Base-by-base conservation (phyloP, 305 asterid species). In the Lippia alba region DNA sequence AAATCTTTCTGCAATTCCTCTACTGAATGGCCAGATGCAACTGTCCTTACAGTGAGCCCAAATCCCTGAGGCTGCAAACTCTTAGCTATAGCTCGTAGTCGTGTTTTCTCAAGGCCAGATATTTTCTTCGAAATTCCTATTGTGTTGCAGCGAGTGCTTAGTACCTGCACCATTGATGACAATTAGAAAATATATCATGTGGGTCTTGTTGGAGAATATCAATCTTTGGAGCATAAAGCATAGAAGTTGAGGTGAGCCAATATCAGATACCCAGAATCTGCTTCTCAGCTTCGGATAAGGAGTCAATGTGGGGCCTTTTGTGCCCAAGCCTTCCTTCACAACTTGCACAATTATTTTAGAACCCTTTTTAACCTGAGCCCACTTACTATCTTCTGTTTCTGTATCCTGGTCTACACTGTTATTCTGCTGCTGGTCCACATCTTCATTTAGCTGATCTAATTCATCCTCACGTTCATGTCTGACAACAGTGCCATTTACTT, bases 261-360 rank as follows among this genome's bases (percentile, higher is more conserved):
- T 61, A 61, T 49, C 61, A 75, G 73, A 75, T 91, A 90, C 99
- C 99, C 98, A 95, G 86, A 92, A 95, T 86, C 98, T 80, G 89
- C 99, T 94, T 79, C 86, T 84, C 80, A 92, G 87, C 89, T 87
- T 87, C 7, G 98, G 98, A 85, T 85, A 90, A 78, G 99, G 92
- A 64, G 98, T 92, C 79, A 95, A 71, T 30, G 94, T 85, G 71
- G 98, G 99, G 70, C 96, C 96, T 82, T 95, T 95, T 12, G 96
- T 84, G 49, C 99, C 99, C 82, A 95, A 74, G 75, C 97, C 97
- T 89, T 95, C 99, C 82, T 95, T 92, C 67, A 92, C 85, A 85
- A 94, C 99, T 82, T 95, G 99, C 46, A 89, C 98, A 78, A 95
- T 83, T 76, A 95, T 89, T 80, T 85, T 92, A 55, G 97, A 88